Base-by-base conservation (phyloP, 352 stramenopile genomes). In the Phytophthora pisi region DNA sequence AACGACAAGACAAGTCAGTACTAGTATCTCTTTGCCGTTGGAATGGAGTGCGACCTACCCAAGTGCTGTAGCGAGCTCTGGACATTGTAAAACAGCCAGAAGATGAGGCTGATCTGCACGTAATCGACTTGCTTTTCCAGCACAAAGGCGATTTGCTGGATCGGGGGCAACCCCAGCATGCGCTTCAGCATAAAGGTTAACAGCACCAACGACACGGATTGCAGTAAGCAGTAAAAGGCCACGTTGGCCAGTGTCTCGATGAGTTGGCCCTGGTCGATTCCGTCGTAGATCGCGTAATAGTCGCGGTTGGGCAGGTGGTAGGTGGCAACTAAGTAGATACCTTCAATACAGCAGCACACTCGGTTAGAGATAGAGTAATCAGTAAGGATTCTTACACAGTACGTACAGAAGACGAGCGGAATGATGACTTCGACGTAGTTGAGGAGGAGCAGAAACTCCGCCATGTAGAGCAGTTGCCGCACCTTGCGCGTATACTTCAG, bases 11-110 rank as follows among this genome's bases (percentile, higher is more conserved):
- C 4, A 43, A 43, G 38, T 43, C 11, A 43, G 38, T 18, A 18
- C 15, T 18, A 1, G 6, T 16, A 18, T 43, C 38, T 43, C 6
- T 43, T 43, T 8, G 38, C 5, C 42, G 42, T 2, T 23, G 5
- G 13, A 24, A 47, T 5, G 24, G 15, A 24, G n/a, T 13, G 15
- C 42, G 13, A 54, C 47, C 13, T 50, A 73, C 75, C 68, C 16
- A 65, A 69, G 47, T 81, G 66, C 2, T 65, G 38, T 34, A 74
- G 54, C 16, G 69, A 58, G 15, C 49, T 54, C 52, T 78, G 61
- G 7, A 76, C 46, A 10, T 61, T 60, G 52, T 72, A 75, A 4
- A 75, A 50, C n/a, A 84, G 42, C 75, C 72, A 83, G 52, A 74
- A 65, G 15, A 74, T 16, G 11, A 84, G 49, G 46, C 71, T 78